These are phyloP conservation scores for Chlorella ohadii DNA, from an alignment of 139 green algal genomes.

Conservation along the genomic window DNA sequence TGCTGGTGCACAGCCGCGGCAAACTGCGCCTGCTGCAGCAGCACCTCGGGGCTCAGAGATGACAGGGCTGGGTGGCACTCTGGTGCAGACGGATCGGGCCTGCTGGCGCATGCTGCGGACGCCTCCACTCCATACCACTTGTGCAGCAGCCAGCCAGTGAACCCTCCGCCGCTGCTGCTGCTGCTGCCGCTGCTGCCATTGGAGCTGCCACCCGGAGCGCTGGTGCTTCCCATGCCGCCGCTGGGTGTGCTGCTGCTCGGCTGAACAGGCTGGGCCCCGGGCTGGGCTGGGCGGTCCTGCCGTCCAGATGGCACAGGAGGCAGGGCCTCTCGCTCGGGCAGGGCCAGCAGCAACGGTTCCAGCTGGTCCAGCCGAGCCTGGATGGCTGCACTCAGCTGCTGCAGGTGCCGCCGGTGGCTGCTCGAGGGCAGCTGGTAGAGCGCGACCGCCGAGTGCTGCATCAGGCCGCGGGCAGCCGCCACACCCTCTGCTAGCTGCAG, in stretches of 20 bases:
- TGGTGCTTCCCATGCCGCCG: no score
- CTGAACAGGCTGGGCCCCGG: no score
- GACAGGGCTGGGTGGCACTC: neutral
- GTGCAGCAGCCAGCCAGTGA: slow-evolving; percentile 11
- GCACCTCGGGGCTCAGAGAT: neutral
- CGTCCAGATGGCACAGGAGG: neutral
- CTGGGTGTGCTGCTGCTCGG: no score
- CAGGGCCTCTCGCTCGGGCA: slow-evolving; percentile 20
- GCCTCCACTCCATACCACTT: neutral
- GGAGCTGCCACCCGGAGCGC: no score
- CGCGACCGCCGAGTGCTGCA: slow-evolving; percentile 19
- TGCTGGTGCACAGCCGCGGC: slow-evolving; percentile 26
- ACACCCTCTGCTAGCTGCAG: neutral
- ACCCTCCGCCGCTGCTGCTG: neutral
- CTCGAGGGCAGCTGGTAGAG: slow-evolving; percentile 20
- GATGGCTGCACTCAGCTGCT: neutral
- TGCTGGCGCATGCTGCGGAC: neutral
- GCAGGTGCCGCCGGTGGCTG: slow-evolving; percentile 3
- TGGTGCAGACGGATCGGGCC: neutral
- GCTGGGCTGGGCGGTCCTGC: neutral
- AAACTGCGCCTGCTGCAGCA: slow-evolving; percentile 38
- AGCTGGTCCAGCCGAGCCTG: slow-evolving; percentile 18
- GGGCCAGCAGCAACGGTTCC: slow-evolving; percentile 29
- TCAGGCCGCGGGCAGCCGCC: slow-evolving; percentile 4
- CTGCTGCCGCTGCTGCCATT: neutral